These are phyloP conservation scores for Caryocar brasiliense DNA, from an alignment of 441 rosid species.

Conservation along the genomic window DNA sequence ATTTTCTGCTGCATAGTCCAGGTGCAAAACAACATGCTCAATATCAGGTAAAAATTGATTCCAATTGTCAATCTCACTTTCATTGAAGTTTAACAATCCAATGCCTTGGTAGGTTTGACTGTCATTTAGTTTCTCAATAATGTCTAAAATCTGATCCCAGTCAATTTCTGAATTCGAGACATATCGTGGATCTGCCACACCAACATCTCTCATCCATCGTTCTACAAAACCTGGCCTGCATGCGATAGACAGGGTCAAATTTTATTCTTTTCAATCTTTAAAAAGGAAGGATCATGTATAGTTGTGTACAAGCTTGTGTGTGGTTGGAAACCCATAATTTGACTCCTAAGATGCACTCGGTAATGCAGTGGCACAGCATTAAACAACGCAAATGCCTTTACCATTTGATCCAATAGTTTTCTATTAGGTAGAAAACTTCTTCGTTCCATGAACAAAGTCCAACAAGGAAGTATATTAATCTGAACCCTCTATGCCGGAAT, in stretches of 20 bases:
- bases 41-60: slow-evolving; percentile 45
- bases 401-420: too few species aligned
- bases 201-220: slow-evolving; percentile 39
- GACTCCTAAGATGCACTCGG: too few species aligned
- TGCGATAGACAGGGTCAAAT: too few species aligned
- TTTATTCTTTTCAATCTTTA: neutral
- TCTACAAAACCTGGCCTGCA: slow-evolving; percentile 37
- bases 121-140: slow-evolving; percentile 40
- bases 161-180: slow-evolving; percentile 35
- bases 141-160: slow-evolving; percentile 50
- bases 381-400: too few species aligned
- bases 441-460: too few species aligned
- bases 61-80: slow-evolving; percentile 44
- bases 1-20: slow-evolving; percentile 27
- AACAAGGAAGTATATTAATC: neutral
- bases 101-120: slow-evolving; percentile 47
- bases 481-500: neutral
- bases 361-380: too few species aligned
- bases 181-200: slow-evolving; percentile 42
- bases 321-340: too few species aligned
- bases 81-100: slow-evolving; percentile 66
- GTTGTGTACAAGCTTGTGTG: too few species aligned
- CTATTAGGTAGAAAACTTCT: too few species aligned
- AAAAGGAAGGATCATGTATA: neutral
- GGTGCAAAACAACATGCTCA: slow-evolving; percentile 48